Base-by-base conservation (phyloP, 306 rosid genomes). In the Rubus idaeus region DNA sequence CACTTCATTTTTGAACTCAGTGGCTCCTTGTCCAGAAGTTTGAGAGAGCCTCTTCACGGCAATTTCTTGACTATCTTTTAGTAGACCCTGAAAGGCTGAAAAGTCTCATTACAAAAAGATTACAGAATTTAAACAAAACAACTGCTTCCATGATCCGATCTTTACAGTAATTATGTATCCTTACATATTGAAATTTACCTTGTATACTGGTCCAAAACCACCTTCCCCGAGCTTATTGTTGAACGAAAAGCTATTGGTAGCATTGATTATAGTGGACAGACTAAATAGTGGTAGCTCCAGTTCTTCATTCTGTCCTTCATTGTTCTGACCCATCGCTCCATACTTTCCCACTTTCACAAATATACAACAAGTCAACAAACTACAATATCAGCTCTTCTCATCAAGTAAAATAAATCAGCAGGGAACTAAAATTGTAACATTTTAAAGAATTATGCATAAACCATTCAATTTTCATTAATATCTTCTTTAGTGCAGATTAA, bases 181-280 rank as follows among this genome's bases (percentile, higher is more conserved):
- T 10, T 41, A 8, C 68, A 44, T 17, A 8, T 46, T 17, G 41
- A 23, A 10, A 66, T 9, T 50, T 75, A 85, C 91, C 89, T 68
- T 82, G 74, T 87, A 82, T 2, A 87, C 88, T n/a, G 82, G 35
- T 71, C 91, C 91, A 42, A 81, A 88, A 60, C 91, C 89, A 64
- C 85, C 88, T 79, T 82, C 80, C 23, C 90, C 88, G 3, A 87
- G 82, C 78, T 73, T 82, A 39, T 68, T 84, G 49, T 44, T 56
- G 10, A 57, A 44, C 44, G 86, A 82, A 79, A 87, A 87, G 44
- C 69, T 62, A 58, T 69, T 46, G 14, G 88, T 87, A 57, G 88
- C 90, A 57, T 62, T 76, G 56, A 70, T 65, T 46, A 85, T 58
- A 9, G 69, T 71, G 60, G 84, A 58, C 14, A 85, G 58, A 47